Conservation (phyloP, 2,329 filamentous ascomycete species). For the Clonostachys rhizophaga region DNA sequence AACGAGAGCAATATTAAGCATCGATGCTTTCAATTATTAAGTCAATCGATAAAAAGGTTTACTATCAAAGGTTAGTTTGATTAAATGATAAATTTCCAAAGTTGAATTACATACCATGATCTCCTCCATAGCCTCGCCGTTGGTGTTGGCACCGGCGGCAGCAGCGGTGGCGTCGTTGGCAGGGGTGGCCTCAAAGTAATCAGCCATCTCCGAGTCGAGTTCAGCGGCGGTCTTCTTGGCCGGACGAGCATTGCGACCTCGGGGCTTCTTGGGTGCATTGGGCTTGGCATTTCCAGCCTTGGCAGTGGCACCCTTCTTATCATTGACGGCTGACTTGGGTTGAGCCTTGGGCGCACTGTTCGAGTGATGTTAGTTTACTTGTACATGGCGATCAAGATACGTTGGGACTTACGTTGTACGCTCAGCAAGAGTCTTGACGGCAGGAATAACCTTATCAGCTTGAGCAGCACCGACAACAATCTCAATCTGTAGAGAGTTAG, state of each 20-base stretch:
- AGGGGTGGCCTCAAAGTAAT: constrained; percentile 69
- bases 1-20: background rate
- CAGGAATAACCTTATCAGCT: constrained; percentile 61
- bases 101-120: constrained; percentile 36
- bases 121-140: constrained; percentile 62
- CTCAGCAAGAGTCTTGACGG: constrained; percentile 71
- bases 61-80: background rate
- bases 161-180: constrained; percentile 40
- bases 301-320: constrained; percentile 53
- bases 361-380: constrained; percentile 9
- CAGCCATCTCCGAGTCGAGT: constrained; percentile 94
- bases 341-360: constrained; percentile 60
- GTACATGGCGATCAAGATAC: background rate
- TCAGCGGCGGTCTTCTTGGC: constrained; percentile 90
- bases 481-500: constrained; percentile 63
- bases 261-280: constrained; percentile 43
- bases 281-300: constrained; percentile 33
- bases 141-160: constrained; percentile 30
- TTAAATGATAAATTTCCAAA: no score
- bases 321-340: constrained; percentile 74
- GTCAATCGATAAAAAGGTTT: background rate
- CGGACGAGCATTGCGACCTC: constrained; percentile 57
- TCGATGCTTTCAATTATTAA: background rate
- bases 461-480: constrained; percentile 78
- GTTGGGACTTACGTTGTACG: constrained; percentile 61